A percentile compares a stretch with the other conserved stretches of the same genome.
Conservation (phyloP, 2,329 filamentous ascomycete genomes). For the Rutstroemia sydowiana region DNA sequence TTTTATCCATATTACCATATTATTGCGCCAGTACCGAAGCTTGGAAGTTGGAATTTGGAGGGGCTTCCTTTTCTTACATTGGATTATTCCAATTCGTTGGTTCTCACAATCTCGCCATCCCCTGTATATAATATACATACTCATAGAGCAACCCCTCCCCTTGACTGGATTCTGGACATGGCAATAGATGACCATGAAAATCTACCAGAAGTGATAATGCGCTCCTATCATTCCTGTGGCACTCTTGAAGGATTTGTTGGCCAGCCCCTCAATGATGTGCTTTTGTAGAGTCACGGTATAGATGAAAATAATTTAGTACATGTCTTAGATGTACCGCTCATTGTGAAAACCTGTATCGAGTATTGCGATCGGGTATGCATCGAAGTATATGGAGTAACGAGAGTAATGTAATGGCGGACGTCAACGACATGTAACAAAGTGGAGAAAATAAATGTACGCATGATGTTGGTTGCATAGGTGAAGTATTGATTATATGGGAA, state of each 20-base stretch:
- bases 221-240: background rate
- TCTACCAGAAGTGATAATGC: background rate
- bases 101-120: background rate
- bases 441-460: constrained; percentile 7
- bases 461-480: constrained; percentile 8
- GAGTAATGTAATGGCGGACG: background rate
- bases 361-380: background rate
- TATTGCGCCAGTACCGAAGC: background rate
- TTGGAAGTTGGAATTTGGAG: too few species aligned
- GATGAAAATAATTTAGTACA: too few species aligned
- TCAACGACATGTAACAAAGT: constrained; percentile 1
- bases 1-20: constrained; percentile 1
- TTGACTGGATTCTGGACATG: background rate
- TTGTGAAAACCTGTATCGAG: background rate
- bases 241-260: background rate
- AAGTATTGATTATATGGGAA: constrained; percentile 2
- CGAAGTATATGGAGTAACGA: constrained; percentile 1
- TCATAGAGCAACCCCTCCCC: background rate
- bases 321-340: too few species aligned
- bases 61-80: too few species aligned
- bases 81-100: too few species aligned
- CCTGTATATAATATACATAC: background rate
- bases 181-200: background rate
- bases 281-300: too few species aligned
- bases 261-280: constrained; percentile 1